These are phyloP conservation scores for Diaporthe aspalathi DNA, from an alignment of 2,329 filamentous ascomycete species.

Conservation along the genomic window DNA sequence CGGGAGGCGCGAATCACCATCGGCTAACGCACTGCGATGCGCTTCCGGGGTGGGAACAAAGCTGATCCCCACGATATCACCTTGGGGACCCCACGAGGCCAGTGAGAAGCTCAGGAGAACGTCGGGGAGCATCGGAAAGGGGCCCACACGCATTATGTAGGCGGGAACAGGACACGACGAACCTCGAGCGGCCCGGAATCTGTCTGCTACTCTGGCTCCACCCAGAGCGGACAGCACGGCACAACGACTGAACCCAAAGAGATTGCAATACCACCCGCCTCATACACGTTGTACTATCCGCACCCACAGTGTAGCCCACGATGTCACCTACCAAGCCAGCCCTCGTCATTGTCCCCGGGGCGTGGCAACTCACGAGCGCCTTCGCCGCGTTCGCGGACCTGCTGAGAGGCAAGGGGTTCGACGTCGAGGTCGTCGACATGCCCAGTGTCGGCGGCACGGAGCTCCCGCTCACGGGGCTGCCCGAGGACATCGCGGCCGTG, in stretches of 20 bases:
- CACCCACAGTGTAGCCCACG: background rate
- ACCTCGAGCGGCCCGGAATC: background rate
- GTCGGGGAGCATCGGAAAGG: background rate
- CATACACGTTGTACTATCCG: background rate
- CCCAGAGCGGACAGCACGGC: background rate
- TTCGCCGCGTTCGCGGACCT: slow-evolving; percentile 23
- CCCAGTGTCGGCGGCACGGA: slow-evolving; percentile 28
- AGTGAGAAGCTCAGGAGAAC: background rate
- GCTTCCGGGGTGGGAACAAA: slow-evolving; percentile 1
- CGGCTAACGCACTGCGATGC: background rate
- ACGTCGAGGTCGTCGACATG: slow-evolving; percentile 7
- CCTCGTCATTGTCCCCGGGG: slow-evolving; percentile 33
- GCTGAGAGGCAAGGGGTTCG: slow-evolving; percentile 3
- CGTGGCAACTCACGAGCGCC: slow-evolving; percentile 25
- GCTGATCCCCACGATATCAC: background rate
- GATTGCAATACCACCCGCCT: background rate
- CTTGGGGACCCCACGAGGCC: background rate
- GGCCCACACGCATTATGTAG: slow-evolving; percentile 1
- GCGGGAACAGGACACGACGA: slow-evolving; percentile 9
- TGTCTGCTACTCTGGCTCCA: background rate
- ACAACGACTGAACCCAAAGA: background rate
- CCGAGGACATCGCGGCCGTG: slow-evolving; percentile 33
- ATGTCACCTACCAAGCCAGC: slow-evolving; percentile 29
- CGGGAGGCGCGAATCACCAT: slow-evolving; percentile 7
- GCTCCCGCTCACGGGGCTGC: slow-evolving; percentile 30